Conservation (phyloP, 2,329 filamentous ascomycete species). For the Ascochyta clinopodiicola region DNA sequence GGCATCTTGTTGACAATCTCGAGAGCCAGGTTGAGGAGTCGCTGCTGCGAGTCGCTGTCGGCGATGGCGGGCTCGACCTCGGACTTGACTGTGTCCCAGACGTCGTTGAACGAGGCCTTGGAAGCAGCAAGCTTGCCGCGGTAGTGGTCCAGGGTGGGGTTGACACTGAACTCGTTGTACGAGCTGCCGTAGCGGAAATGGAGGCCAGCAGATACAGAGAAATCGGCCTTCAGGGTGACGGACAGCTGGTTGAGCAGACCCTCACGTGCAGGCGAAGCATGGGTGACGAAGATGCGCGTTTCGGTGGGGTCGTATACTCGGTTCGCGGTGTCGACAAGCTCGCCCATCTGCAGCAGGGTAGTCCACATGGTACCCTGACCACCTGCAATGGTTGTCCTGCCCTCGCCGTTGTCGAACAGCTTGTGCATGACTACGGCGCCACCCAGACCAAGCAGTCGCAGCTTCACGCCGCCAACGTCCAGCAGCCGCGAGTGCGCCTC, state of each 20-base stretch:
- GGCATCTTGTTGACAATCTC: conserved; percentile 99
- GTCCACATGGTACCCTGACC: conserved; percentile 99
- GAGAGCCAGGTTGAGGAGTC: conserved; percentile 86
- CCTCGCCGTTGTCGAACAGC: conserved; percentile 97
- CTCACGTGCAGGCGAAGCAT: conserved; percentile 94
- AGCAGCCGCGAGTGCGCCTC: conserved; percentile 95
- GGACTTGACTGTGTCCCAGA: conserved; percentile 97
- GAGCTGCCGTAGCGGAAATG: conserved; percentile 99
- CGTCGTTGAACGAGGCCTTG: conserved; percentile 98
- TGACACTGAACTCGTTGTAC: conserved; percentile 99
- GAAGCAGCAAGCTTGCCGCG: conserved; percentile 97
- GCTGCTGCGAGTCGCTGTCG: conserved; percentile 93
- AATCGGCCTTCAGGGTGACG: conserved; percentile 95
- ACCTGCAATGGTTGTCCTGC: conserved; percentile 95
- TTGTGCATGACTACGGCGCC: conserved; percentile 99
- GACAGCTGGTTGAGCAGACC: conserved; percentile 97
- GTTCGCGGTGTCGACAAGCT: conserved; percentile 96
- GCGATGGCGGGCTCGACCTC: conserved; percentile 95
- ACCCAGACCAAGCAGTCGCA: conserved; percentile 89
- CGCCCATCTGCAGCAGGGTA: conserved; percentile 95
- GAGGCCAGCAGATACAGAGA: conserved; percentile 94
- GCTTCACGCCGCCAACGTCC: conserved; percentile 93
- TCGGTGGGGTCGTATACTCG: conserved; percentile 98
- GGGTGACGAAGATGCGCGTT: conserved; percentile 94
- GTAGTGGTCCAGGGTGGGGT: conserved; percentile 97